These are phyloP conservation scores for Physcomitrellopsis africana DNA, from an alignment of 225 moss, liverwort and hornwort species.

Conservation along the genomic window DNA sequence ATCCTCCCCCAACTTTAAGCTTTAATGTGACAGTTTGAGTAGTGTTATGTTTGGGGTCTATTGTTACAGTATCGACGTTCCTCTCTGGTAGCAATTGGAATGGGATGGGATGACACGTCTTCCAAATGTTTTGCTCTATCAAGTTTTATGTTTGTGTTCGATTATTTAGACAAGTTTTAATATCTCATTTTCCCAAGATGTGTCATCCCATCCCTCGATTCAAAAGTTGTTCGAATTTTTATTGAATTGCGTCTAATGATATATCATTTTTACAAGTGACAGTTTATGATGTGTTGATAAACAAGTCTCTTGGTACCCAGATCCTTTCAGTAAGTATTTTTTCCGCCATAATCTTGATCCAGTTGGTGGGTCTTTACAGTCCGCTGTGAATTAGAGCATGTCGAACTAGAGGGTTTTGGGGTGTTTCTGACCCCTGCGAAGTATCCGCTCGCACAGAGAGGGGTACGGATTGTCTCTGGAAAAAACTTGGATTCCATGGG, in stretches of 20 bases:
- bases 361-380: constrained; percentile 58
- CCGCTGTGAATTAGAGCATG: constrained; percentile 66
- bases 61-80: constrained; percentile 2
- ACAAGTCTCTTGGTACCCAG: not conserved
- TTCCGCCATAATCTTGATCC: constrained; percentile 21
- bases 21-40: not conserved
- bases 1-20: not conserved
- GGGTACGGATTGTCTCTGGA: constrained; percentile 89
- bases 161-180: not conserved
- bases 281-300: not conserved
- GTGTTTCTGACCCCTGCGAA: constrained; percentile 67
- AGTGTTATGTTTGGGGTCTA: not conserved
- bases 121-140: not conserved
- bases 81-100: not conserved
- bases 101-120: no score
- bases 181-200: not conserved
- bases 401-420: constrained; percentile 95
- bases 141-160: not conserved
- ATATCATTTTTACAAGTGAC: not conserved
- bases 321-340: not conserved
- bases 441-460: constrained; percentile 80
- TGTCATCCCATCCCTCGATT: not conserved
- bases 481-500: constrained; percentile 84
- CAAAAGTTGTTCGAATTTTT: no score
- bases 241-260: not conserved